Conservation (phyloP, 345 rosid genomes). For the Aquilaria yunnanensis region DNA sequence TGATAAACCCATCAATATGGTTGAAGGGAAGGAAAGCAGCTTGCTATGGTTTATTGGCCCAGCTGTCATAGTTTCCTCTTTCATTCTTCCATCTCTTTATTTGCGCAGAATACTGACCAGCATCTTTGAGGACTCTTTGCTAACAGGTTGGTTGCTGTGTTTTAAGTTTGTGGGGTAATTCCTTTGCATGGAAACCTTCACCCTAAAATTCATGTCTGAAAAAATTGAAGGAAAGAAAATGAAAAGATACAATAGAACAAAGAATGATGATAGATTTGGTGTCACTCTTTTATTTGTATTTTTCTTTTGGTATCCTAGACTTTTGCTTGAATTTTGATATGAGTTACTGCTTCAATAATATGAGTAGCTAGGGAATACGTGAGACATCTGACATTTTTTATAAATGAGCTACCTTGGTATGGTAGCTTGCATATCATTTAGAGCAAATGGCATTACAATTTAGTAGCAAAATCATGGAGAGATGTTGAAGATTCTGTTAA, state of each 20-base stretch:
- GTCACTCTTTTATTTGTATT: not conserved
- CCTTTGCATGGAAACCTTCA: too few relatives aligned
- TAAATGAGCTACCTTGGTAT: too few relatives aligned
- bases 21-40: conserved; percentile 41
- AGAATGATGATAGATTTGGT: too few relatives aligned
- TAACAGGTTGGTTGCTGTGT: conserved; percentile 52
- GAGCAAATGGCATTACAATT: too few relatives aligned
- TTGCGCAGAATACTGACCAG: conserved; percentile 70
- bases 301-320: conserved; percentile 5
- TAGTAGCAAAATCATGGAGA: too few relatives aligned
- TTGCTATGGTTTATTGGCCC: conserved; percentile 84
- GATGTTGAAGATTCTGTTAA: too few relatives aligned
- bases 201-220: not conserved
- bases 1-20: conserved; percentile 19
- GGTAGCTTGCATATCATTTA: too few relatives aligned
- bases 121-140: conserved; percentile 85
- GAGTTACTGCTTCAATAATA: too few relatives aligned
- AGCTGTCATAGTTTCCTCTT: conserved; percentile 83
- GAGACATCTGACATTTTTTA: too few relatives aligned
- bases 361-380: too few relatives aligned
- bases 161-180: not conserved
- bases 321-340: not conserved
- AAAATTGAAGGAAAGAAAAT: not conserved
- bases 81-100: conserved; percentile 82
- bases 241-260: not conserved